A percentile compares a stretch with the other conserved stretches of the same genome.
These are phyloP conservation scores for Lagerstroemia fauriei DNA, from an alignment of 441 rosid genomes.

Conservation along the genomic window DNA sequence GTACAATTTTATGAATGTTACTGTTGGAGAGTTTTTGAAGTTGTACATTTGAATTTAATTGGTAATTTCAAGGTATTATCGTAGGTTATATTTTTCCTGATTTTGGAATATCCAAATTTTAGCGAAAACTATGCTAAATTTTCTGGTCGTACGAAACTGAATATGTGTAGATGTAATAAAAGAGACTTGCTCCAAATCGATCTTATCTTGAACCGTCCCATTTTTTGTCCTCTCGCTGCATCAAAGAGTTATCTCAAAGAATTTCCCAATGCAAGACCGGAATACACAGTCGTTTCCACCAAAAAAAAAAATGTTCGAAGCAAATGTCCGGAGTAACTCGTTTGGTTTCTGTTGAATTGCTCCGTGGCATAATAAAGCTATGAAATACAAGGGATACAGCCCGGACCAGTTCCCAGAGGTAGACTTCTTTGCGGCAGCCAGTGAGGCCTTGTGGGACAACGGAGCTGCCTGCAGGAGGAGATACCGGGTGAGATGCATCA, in stretches of 20 bases:
- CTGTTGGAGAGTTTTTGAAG: no score
- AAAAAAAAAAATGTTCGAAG: neutral
- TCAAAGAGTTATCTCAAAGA: neutral
- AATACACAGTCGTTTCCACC: neutral
- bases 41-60: no score
- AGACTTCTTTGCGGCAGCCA: constrained; percentile 41
- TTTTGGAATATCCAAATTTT: no score
- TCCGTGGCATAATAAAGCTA: constrained; percentile 31
- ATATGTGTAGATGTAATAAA: no score
- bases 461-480: constrained; percentile 54
- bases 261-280: neutral
- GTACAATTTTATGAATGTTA: no score
- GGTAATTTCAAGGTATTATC: no score
- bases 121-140: no score
- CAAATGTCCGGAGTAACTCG: neutral
- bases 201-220: neutral
- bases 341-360: neutral
- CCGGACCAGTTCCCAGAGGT: constrained; percentile 52
- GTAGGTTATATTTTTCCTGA: no score
- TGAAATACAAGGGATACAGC: constrained; percentile 40
- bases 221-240: neutral
- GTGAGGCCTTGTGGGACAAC: constrained; percentile 57
- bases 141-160: no score
- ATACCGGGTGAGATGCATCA: constrained; percentile 44
- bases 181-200: neutral